Evolutionary conservation across 495 filamentous ascomycete genomes (phyloP).

Genomic region (Penicillium lividum): DNA sequence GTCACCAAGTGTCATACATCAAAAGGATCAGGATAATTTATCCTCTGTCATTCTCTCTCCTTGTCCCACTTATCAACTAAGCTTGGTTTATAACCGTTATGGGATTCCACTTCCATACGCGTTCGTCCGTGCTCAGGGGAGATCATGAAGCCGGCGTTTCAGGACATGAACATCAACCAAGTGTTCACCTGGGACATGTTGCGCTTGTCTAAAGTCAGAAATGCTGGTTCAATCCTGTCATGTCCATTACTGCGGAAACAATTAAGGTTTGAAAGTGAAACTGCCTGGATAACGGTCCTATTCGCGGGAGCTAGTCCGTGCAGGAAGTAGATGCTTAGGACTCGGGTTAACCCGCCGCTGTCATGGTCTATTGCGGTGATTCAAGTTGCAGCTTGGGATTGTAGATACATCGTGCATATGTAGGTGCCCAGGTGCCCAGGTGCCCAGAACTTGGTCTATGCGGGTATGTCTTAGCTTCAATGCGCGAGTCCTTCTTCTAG

Average conservation of each 20-base stretch:
- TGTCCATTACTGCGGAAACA: background rate
- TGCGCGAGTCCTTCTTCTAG: background rate
- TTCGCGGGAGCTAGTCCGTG: background rate
- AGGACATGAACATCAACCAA: background rate
- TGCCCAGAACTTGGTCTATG: background rate
- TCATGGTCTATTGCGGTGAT: background rate
- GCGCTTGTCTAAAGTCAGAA: background rate
- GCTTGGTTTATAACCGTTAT: background rate
- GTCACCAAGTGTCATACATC: background rate
- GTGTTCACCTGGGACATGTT: background rate
- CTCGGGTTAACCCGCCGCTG: background rate
- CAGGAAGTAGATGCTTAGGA: background rate
- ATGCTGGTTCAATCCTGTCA: background rate
- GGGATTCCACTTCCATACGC: background rate
- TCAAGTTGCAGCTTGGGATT: background rate
- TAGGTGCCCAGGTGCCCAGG: background rate
- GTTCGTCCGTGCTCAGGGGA: background rate
- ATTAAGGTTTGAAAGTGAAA: background rate
- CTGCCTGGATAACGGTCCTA: background rate
- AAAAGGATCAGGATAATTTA: background rate
- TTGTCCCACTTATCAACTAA: background rate
- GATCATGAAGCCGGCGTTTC: conserved; percentile 1
- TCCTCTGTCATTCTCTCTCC: background rate
- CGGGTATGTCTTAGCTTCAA: background rate
- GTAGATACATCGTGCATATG: background rate